Conservation (phyloP, 768 basidiomycete genomes). For the Leucocoprinus sp. region DNA sequence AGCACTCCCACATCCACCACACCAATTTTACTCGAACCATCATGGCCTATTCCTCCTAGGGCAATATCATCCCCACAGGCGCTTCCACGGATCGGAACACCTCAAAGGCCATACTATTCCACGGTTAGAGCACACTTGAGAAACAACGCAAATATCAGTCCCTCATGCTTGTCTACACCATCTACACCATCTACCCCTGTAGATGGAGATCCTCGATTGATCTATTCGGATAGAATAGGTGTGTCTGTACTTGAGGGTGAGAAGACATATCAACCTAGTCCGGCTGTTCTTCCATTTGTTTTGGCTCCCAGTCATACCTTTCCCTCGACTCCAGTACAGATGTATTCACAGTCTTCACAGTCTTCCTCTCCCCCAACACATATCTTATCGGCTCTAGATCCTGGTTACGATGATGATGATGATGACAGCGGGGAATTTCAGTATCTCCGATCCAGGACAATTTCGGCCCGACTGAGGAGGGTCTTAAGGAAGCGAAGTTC, state of each 20-base stretch:
- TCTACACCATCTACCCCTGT: conserved; percentile 1
- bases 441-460: conserved; percentile 4
- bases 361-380: conserved; percentile 4
- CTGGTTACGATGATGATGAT: conserved; percentile 2
- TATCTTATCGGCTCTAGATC: conserved; percentile 5
- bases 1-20: background rate
- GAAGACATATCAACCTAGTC: background rate
- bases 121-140: conserved; percentile 11
- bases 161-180: conserved; percentile 11
- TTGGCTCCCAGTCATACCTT: background rate
- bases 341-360: background rate
- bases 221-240: too few species aligned
- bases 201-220: conserved; percentile 2
- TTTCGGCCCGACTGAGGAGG: background rate
- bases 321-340: conserved; percentile 2
- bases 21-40: background rate
- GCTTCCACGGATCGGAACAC: conserved; percentile 13
- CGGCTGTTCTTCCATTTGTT: conserved; percentile 1
- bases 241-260: too few species aligned
- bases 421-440: background rate
- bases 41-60: background rate
- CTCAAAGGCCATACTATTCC: conserved; percentile 15
- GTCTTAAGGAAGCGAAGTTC: conserved; percentile 1
- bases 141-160: background rate
- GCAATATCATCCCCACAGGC: background rate